Evolutionary conservation across 129 eudicot species (phyloP).

Genomic region (Mikania micrantha): DNA sequence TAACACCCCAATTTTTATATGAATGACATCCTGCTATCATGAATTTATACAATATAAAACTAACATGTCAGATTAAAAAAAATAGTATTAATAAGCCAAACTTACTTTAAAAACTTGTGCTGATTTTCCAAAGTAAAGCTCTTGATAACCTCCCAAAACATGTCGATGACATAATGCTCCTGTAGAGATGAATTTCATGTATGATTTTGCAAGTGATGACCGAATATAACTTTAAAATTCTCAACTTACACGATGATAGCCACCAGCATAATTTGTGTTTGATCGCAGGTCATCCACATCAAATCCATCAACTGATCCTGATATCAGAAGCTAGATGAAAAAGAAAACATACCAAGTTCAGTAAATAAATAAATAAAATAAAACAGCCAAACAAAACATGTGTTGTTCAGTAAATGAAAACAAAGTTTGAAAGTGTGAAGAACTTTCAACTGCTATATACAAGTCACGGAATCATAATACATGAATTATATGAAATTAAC

Average conservation of each 20-base stretch:
- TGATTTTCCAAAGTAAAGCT: slow-evolving; percentile 67
- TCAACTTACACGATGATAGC: slow-evolving; percentile 70
- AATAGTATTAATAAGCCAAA: no score
- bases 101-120: slow-evolving; percentile 90
- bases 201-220: slow-evolving; percentile 7
- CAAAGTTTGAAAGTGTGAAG: not conserved
- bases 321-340: slow-evolving; percentile 57
- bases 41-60: no score
- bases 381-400: not conserved
- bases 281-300: slow-evolving; percentile 70
- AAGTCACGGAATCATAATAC: not conserved
- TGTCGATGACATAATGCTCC: slow-evolving; percentile 95
- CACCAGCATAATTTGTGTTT: slow-evolving; percentile 81
- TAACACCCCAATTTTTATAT: no score
- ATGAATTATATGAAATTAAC: not conserved
- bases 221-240: no score
- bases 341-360: not conserved
- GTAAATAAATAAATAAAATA: not conserved
- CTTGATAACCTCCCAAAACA: slow-evolving; percentile 91
- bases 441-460: not conserved
- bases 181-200: slow-evolving; percentile 27
- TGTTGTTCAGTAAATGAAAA: not conserved
- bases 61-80: no score
- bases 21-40: no score
- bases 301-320: slow-evolving; percentile 86